Evolutionary conservation across 2,329 filamentous ascomycete species (phyloP), one percentile per base, ranked within the genome.

Genomic region (Xylaria sp.): DNA sequence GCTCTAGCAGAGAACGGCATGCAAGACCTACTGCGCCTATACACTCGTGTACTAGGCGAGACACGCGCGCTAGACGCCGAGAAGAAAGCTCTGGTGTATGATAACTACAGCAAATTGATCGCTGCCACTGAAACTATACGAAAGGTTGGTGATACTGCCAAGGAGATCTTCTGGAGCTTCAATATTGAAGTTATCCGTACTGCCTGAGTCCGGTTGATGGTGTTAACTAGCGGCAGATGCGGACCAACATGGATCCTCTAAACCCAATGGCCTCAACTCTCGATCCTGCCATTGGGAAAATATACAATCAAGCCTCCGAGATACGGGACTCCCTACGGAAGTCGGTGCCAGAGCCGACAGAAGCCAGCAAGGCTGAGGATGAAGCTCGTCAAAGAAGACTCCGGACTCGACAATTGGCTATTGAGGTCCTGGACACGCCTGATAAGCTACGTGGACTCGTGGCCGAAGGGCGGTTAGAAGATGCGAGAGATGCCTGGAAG

Each of bases 31-130:
- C 78, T 96, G 76, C 85, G 85, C 63, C 84, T 91, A 1, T 94
- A 96, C 78, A 90, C 91, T 56, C 86, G 88, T 25, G 85, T 95
- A 10, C 81, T 95, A 74, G 87, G 89, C 73, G 95, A 98, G 82
- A 95, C 97, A 57, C 85, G 94, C 46, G 94, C 93, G 1, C 85
- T 99, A 20, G 96, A 98, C 77, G 95, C 95, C 28, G 96, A 99
- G 85, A 92, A 96, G 81, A 99, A 99, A 82, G 94, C 95, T 1
- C 83, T 99, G 70, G 96, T 99, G 4, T 99, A 99, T 80, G 95
- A 99, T 80, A 99, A 99, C 79, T 99, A 98, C 81, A 96, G 92
- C 74, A 98, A 98, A 82, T 83, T 99, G 74, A 98, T 99, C 74
- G 89, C 91, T n/a, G 96, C 96, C 0, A 98, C 97, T 12, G 95